These are phyloP conservation scores for Lachnellula hyalina DNA, from an alignment of 2,329 filamentous ascomycete species.

Conservation along the genomic window DNA sequence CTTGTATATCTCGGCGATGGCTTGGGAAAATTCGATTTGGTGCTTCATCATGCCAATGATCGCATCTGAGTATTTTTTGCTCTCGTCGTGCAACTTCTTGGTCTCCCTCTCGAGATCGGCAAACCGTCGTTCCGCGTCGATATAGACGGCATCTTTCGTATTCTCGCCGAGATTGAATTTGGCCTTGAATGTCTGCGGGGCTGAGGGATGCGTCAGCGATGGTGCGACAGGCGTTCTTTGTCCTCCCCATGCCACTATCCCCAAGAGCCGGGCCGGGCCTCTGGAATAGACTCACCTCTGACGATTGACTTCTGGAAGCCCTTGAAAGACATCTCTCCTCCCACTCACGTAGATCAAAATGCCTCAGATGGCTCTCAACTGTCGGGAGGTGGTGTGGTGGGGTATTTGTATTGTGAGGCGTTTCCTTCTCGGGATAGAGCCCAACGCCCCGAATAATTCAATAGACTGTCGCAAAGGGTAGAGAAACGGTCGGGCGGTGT, in stretches of 20 bases:
- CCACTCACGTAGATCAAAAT: conserved; percentile 6
- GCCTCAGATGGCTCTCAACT: conserved; percentile 1
- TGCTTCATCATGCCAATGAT: conserved; percentile 97
- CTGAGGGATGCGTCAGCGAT: conserved; percentile 40
- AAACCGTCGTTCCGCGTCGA: conserved; percentile 90
- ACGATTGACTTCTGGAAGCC: conserved; percentile 87
- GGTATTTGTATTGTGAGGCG: background rate
- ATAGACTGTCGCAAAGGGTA: background rate
- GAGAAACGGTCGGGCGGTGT: background rate
- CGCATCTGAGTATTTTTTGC: conserved; percentile 93
- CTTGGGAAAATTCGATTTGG: conserved; percentile 97
- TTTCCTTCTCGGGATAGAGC: background rate
- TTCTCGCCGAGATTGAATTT: conserved; percentile 95
- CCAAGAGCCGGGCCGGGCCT: background rate
- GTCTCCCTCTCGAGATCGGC: conserved; percentile 92
- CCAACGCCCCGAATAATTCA: background rate
- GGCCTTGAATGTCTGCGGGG: conserved; percentile 85
- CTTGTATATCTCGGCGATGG: conserved; percentile 95
- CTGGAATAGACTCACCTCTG: conserved; percentile 55
- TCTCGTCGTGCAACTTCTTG: conserved; percentile 95
- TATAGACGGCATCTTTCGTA: conserved; percentile 91
- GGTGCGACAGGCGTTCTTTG: conserved; percentile 12
- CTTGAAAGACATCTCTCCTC: conserved; percentile 75
- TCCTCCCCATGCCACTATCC: background rate
- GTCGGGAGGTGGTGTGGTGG: conserved; percentile 6